Evolutionary conservation across 169 alveolate species (phyloP), one percentile per base, ranked within the genome.

Genomic region (Plasmodium gaboni): DNA sequence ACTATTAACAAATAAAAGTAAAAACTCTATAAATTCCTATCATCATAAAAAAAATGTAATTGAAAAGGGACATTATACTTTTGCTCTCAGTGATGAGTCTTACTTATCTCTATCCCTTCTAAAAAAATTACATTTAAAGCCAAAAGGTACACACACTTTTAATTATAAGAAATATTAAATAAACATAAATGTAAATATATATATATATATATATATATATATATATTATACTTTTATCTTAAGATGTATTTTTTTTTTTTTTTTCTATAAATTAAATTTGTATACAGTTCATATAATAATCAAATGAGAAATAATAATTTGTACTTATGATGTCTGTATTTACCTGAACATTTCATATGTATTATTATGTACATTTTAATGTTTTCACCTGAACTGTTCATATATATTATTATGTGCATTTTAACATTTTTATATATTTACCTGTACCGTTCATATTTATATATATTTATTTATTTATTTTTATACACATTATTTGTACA

Each of bases 11-110:
- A 78, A 78, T 1, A 78, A 22, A 46, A 78, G 38, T 28, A 65
- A 64, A 19, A 64, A 42, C 7, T 70, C 28, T 26, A 32, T 78
- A 15, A 57, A 78, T n/a, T 48, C 80, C 1, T 13, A 19, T 32
- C 67, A 65, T n/a, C 28, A 42, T 8, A 19, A 78, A 0, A 2
- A 57, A 12, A 64, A 78, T 60, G 32, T 78, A 1, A 15, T 38
- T 46, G 89, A 78, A 38, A 46, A 22, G 6, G 89, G 89, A 8
- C 60, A 65, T 46, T 67, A 78, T 32, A 32, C 80, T 13, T 78
- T 78, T 59, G 9, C 50, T 59, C 32, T 38, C 22, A 46, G 48
- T 19, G 59, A 26, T n/a, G 12, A 59, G 5, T 48, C 71, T 4
- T 12, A 38, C 26, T 70, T 10, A 9, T 38, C 67, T 12, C 13